These are phyloP conservation scores for Talaromyces sp. DNA, from an alignment of 2,329 filamentous ascomycete genomes.

Conservation along the genomic window DNA sequence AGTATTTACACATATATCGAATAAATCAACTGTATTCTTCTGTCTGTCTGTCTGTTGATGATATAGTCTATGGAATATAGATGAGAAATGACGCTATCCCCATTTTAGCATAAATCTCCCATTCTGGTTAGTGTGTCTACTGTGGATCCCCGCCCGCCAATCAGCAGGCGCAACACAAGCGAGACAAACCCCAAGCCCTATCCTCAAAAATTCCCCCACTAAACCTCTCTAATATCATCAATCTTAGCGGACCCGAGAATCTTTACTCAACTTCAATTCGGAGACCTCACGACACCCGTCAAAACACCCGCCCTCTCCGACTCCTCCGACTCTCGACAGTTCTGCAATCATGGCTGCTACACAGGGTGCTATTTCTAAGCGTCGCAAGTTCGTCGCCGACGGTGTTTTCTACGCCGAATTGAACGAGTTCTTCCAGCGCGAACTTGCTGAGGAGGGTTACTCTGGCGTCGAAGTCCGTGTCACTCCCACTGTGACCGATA, in stretches of 20 bases:
- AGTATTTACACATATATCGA: constrained; percentile 1
- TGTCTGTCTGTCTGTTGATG: too few species aligned
- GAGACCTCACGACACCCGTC: constrained; percentile 19
- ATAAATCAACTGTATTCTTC: neutral
- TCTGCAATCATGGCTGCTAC: constrained; percentile 46
- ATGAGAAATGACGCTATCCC: neutral
- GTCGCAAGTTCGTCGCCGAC: constrained; percentile 78
- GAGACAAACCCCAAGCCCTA: constrained; percentile 38
- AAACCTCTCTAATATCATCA: constrained; percentile 19
- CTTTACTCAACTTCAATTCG: constrained; percentile 24
- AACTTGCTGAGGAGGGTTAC: constrained; percentile 99
- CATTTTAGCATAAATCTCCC: constrained; percentile 1
- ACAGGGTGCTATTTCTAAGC: constrained; percentile 50
- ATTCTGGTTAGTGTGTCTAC: neutral
- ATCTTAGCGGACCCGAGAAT: constrained; percentile 13
- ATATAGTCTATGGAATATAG: too few species aligned
- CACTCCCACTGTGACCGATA: constrained; percentile 98
- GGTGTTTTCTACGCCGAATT: constrained; percentile 99
- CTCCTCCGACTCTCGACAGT: constrained; percentile 26
- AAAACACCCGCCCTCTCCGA: constrained; percentile 26
- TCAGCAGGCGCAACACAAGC: constrained; percentile 24
- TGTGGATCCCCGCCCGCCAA: constrained; percentile 10
- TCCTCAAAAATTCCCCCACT: constrained; percentile 36
- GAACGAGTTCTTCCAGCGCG: constrained; percentile 99
- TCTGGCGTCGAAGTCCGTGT: constrained; percentile 99